A percentile compares a stretch with the other conserved stretches of the same genome.
Conservation (phyloP, 805 yeast genomes). For the Grigorovia yakushimaensis region DNA sequence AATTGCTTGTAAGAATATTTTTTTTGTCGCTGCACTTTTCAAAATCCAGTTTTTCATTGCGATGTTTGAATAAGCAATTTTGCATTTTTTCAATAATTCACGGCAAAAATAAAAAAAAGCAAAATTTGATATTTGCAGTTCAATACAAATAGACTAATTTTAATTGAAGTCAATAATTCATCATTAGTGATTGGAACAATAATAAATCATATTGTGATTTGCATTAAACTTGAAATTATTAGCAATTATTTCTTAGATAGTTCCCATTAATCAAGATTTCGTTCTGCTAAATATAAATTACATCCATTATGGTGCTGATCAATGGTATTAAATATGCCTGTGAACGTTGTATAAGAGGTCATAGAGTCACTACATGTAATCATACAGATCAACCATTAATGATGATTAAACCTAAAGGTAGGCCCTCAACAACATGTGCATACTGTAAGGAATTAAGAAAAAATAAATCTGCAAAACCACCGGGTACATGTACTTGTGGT, state of each 20-base stretch:
- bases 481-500: constrained; percentile 53
- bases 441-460: constrained; percentile 75
- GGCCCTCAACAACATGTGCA: constrained; percentile 87
- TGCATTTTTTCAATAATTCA: neutral
- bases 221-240: too few species aligned
- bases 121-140: neutral
- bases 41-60: neutral
- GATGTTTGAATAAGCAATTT: neutral
- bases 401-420: constrained; percentile 92
- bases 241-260: too few species aligned
- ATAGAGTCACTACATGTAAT: constrained; percentile 86
- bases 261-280: too few species aligned
- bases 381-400: constrained; percentile 86
- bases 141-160: neutral
- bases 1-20: too few species aligned
- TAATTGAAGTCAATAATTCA: too few species aligned
- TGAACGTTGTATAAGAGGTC: constrained; percentile 92
- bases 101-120: neutral
- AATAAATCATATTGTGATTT: too few species aligned
- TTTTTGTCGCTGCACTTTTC: too few species aligned
- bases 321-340: constrained; percentile 95
- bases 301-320: constrained; percentile 60
- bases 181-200: too few species aligned
- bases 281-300: neutral
- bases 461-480: constrained; percentile 50